These are phyloP conservation scores for Volvox carteri DNA, from an alignment of 163 green algal genomes.

Conservation along the genomic window DNA sequence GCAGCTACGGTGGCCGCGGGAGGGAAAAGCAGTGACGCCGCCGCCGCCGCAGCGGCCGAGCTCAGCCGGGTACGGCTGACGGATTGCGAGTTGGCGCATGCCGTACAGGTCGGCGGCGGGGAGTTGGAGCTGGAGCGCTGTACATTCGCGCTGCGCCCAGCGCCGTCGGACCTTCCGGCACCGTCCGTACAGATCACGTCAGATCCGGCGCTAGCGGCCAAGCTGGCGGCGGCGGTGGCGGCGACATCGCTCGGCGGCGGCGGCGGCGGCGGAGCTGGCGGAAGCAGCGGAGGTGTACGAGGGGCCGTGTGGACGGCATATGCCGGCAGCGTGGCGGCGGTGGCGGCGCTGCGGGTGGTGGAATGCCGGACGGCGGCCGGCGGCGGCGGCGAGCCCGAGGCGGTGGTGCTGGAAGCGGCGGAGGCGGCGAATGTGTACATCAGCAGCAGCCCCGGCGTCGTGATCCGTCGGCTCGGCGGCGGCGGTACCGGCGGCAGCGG, in stretches of 20 bases:
- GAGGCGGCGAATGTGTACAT: neutral
- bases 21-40: neutral
- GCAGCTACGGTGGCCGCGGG: neutral
- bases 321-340: conserved; percentile 15
- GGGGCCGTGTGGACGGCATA: neutral
- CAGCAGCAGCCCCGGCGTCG: neutral
- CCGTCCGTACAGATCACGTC: neutral
- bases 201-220: neutral
- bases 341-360: conserved; percentile 16
- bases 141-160: neutral
- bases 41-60: neutral
- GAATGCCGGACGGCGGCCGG: neutral
- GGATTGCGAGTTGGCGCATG: conserved; percentile 32
- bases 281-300: neutral
- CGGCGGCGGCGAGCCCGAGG: conserved; percentile 3
- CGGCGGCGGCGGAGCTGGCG: neutral
- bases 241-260: neutral
- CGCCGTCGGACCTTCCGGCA: neutral
- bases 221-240: neutral
- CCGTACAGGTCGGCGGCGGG: conserved; percentile 15
- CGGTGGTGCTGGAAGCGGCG: conserved; percentile 46
- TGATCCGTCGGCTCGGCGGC: neutral
- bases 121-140: conserved; percentile 47
- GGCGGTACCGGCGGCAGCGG: neutral
- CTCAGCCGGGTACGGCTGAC: conserved; percentile 1